phyloP scores from a whole-genome alignment of 441 rosid species.

The Melastoma candidum region DNA sequence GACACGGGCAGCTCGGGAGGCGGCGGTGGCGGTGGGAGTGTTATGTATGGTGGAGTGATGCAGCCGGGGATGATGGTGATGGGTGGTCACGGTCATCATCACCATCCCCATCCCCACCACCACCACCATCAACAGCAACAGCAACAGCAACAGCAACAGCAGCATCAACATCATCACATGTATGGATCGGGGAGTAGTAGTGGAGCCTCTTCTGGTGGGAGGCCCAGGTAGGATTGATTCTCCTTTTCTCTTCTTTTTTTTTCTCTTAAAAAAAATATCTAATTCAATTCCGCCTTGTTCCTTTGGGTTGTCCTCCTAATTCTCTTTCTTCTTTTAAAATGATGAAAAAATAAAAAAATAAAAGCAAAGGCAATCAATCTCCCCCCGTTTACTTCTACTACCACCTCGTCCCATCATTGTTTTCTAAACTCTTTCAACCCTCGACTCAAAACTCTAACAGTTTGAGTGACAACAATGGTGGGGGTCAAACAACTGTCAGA shows the following conservation, averaged over 20 bases:
- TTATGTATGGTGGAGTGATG: constrained; percentile 15
- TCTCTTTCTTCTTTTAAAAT: too few species aligned
- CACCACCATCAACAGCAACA: constrained; percentile 8
- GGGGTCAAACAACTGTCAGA: too few species aligned
- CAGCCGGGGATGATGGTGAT: constrained; percentile 27
- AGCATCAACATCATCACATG: constrained; percentile 9
- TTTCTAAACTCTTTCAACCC: too few species aligned
- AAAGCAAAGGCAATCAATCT: too few species aligned
- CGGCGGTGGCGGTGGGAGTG: constrained; percentile 7
- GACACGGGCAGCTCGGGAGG: constrained; percentile 12
- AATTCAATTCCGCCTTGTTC: too few species aligned
- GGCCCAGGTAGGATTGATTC: constrained; percentile 19
- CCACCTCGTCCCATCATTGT: too few species aligned
- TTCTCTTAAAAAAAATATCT: not conserved
- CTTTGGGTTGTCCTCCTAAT: too few species aligned
- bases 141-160: too few species aligned
- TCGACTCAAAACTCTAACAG: too few species aligned
- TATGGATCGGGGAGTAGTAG: constrained; percentile 23
- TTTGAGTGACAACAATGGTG: too few species aligned
- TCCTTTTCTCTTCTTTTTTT: not conserved
- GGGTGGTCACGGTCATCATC: constrained; percentile 17
- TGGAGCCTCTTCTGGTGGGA: constrained; percentile 24
- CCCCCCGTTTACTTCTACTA: too few species aligned
- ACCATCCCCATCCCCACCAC: not conserved
- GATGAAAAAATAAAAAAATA: too few species aligned